Base-by-base conservation (phyloP, 305 asterid genomes). In the Plantago lanceolata region DNA sequence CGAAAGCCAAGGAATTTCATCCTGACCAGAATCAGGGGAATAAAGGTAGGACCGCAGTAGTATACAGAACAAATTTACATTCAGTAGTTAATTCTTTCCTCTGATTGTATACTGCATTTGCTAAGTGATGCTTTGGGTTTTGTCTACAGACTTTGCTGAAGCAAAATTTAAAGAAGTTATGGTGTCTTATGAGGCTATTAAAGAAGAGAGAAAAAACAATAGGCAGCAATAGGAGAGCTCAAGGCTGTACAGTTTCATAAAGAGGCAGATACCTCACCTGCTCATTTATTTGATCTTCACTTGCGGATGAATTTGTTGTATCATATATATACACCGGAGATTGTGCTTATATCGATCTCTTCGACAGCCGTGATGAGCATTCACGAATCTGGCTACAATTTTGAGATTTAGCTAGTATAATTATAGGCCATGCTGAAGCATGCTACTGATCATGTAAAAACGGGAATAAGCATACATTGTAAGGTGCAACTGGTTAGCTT, bases 11-110 rank as follows among this genome's bases (percentile, higher is more conserved):
- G 84, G 79, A 88, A 74, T 89, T 86, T 71, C 97, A 91, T 73
- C 97, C 96, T 6, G 97, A 91, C 74, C 96, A 91, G 87, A 88
- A 90, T 72, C 96, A 83, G 82, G 85, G 76, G 28, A 84, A 88
- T 59, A 86, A 90, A 86, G 95, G 95, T 87, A 47, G 71, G 24
- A n/a, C n/a, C n/a, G n/a, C 70, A 52, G 51, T 51, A 47, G 67
- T 29, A 29, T 29, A 14, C 49, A 19, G 24, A 13, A 19, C 66
- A 54, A 45, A 54, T 63, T 55, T 31, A 53, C n/a, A 61, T 17
- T 28, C 13, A 48, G 45, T 55, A 7, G 18, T 16, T 61, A 59
- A 37, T 51, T 57, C 28, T 67, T 29, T 58, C 17, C 16, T 37
- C 40, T 33, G 18, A 48, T 71, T 59, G 33, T 59, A 48, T 33